Evolutionary conservation across 2,329 filamentous ascomycete genomes (phyloP).

Genomic region (Trichoderma sp.): DNA sequence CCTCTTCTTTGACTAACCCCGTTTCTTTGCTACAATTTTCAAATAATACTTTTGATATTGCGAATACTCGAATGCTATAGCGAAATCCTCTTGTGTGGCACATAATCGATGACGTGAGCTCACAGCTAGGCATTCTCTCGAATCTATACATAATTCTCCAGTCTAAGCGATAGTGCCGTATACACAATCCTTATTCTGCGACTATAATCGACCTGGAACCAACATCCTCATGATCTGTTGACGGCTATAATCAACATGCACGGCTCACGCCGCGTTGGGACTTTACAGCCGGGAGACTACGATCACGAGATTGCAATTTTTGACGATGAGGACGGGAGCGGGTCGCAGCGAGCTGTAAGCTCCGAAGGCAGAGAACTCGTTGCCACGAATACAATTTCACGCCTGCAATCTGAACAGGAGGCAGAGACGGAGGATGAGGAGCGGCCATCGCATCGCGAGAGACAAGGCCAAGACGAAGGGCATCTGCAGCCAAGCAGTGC

Average conservation of each 20-base stretch:
- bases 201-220: background rate
- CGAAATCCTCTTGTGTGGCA: background rate
- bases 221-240: constrained; percentile 30
- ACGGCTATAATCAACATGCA: constrained; percentile 40
- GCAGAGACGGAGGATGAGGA: constrained; percentile 23
- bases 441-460: constrained; percentile 24
- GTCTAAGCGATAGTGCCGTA: background rate
- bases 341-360: constrained; percentile 34
- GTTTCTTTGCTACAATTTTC: background rate
- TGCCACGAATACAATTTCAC: constrained; percentile 25
- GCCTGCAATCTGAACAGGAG: constrained; percentile 24
- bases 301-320: constrained; percentile 72
- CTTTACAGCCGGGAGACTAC: constrained; percentile 62
- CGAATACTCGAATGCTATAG: background rate
- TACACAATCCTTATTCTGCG: background rate
- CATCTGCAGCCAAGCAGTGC: background rate
- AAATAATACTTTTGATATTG: too few species aligned
- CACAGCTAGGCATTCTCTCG: background rate
- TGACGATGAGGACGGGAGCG: constrained; percentile 50
- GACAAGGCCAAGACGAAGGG: background rate
- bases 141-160: background rate
- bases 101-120: constrained; percentile 1
- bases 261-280: constrained; percentile 57
- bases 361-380: constrained; percentile 1
- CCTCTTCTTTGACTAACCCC: background rate